Evolutionary conservation across 2,329 filamentous ascomycete genomes (phyloP), one percentile per base, ranked within the genome.

Genomic region (Aspergillus ochraceus): DNA sequence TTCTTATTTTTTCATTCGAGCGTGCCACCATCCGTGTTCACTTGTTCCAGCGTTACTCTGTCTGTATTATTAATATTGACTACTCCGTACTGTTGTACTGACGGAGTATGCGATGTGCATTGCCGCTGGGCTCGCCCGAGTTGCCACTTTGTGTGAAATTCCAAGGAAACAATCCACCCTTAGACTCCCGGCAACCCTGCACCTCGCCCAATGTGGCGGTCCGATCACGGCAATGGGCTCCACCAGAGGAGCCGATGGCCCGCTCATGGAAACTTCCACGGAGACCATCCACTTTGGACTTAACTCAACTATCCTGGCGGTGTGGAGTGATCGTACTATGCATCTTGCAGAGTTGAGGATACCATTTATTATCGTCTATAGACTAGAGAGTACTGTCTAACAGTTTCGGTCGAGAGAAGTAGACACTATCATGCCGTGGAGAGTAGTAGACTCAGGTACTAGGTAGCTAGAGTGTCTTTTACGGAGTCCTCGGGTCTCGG

Each of bases 241-340:
- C 64, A 64, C 64, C 36, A 19, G 29, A 61, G 63, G 54, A 64
- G 63, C 64, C 64, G 62, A 62, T 63, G 65, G 65, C 63, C 65
- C 64, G 66, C 63, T 62, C 66, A 68, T 68, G 63, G 66, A 68
- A 68, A 65, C 61, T 67, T 68, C 66, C 47, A 68, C 66, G 56
- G 62, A 59, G 61, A 52, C 55, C 51, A 36, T 24, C 30, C 52
- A 36, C 14, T 17, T 17, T 36, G 32, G 26, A 29, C 6, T 29
- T 29, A 29, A 29, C 26, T 29, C 26, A 29, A 29, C 26, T 55
- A 29, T 36, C 54, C 56, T 55, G 59, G 60, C 64, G 59, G 60
- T 64, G 62, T 64, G 60, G 55, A 42, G 49, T 50, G 49, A 57
- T 52, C 53, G 45, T 47, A 47, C 45, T 36, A 55, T 55, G 29